Evolutionary conservation across 2,329 filamentous ascomycete species (phyloP), one percentile per base, ranked within the genome.

Genomic region (Microascus cirrosus): DNA sequence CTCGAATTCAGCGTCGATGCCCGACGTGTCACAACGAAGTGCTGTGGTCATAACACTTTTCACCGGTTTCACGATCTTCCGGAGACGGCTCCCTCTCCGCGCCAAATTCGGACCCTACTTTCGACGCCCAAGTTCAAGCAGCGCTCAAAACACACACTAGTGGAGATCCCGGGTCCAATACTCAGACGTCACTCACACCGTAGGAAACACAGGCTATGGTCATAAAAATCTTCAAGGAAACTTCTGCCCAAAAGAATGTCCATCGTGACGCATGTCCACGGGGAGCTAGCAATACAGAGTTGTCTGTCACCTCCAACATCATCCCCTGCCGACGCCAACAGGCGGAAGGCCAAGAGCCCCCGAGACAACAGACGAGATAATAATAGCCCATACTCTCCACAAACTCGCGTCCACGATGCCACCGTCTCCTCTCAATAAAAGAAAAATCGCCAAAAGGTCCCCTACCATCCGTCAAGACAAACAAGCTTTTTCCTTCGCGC

Each of bases 341-440:
- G 20, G 22, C n/a, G n/a, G 15, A 2, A 20, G 45, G 45, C 20
- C 45, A 24, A 50, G 6, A 24, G 11, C 22, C 7, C 45, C 20
- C 2, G 20, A 48, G 15, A 10, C 22, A 20, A 50, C 45, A 50
- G 45, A 50, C 45, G 2, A 22, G 22, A 11, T 24, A 24, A 50
- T 8, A 50, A 50, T 50, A 50, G 45, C 22, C 45, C 45, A 24
- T n/a, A n/a, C 36, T 42, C 36, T 42, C 36, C 45, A 48, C 25
- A 57, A 53, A 53, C 35, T 34, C 28, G 28, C 50, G 32, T 28
- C 28, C 45, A 42, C 28, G 22, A 51, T 50, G 61, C 58, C 57
- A 32, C 45, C 45, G 45, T 24, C 45, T 50, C 45, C 45, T 24
- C 20, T 20, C 45, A n/a, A 59, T 53, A 58, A 50, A 62, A 61